Evolutionary conservation across 495 filamentous ascomycete genomes (phyloP), one percentile per base, ranked within the genome.

Genomic region (Sabuloglossum arenarium): DNA sequence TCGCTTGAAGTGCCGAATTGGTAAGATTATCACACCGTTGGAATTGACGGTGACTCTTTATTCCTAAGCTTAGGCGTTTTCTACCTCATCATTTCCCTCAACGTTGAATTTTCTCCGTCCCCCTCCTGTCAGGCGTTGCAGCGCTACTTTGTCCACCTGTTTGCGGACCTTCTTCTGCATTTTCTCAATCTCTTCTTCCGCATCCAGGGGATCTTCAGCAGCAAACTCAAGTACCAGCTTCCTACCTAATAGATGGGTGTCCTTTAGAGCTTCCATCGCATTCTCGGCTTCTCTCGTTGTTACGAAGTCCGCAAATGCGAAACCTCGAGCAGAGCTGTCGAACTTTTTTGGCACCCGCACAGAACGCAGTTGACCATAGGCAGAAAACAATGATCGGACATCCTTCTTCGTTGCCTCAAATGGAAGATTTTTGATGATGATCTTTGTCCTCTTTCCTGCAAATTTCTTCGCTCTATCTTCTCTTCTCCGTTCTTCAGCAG

Each of bases 371-470:
- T 93, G 84, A 21, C 93, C 91, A 65, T 95, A 99, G 19, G 84
- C 74, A 47, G 84, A 79, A 66, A 99, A 86, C 10, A 99, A 73
- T 16, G 80, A 72, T 42, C 84, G 78, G 30, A 99, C 73, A 61
- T 99, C 93, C 65, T 91, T 88, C 74, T 94, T 95, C 43, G 79
- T 84, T 10, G 84, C 82, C 69, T 97, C 85, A 71, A 99, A 99
- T 9, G 91, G 91, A 64, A 99, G 69, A 72, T 99, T 99, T 74
- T 97, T 97, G 73, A 98, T 86, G 67, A 97, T 84, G 62, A 99
- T 81, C 73, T 97, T 96, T 31, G 88, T 95, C 54, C 78, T 75
- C 61, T 79, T 78, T 25, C 75, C 77, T 3, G 81, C 78, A 16
- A 77, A 65, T 66, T 85, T 88, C 73, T 87, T 91, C 56, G 80